Conservation (phyloP, 441 rosid species). For the Macaranga tanarius region DNA sequence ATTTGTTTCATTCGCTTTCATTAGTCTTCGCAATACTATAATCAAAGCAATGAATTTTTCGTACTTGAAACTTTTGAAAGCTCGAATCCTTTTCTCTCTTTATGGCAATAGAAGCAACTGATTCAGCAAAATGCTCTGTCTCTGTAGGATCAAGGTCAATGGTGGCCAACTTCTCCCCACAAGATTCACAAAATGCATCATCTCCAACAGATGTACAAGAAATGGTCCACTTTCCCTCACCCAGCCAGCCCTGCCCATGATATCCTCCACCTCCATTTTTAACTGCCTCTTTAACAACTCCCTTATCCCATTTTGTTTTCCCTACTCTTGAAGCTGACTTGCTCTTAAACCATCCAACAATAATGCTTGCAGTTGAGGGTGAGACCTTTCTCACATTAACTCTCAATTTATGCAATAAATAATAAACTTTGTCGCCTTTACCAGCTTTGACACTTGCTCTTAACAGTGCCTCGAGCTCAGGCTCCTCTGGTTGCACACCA, state of each 20-base stretch:
- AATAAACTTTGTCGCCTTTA: constrained; percentile 58
- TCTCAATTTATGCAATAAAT: constrained; percentile 60
- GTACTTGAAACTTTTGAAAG: constrained; percentile 68
- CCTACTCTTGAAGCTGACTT: constrained; percentile 52
- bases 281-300: constrained; percentile 38
- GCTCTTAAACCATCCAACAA: constrained; percentile 56
- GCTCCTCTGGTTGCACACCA: constrained; percentile 62
- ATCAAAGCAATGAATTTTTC: constrained; percentile 19
- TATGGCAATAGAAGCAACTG: constrained; percentile 60
- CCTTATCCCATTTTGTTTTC: constrained; percentile 42
- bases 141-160: constrained; percentile 63
- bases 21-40: constrained; percentile 7
- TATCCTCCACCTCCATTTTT: constrained; percentile 66
- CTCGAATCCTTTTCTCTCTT: constrained; percentile 53
- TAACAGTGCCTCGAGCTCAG: constrained; percentile 59
- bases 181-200: constrained; percentile 54
- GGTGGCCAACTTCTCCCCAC: constrained; percentile 56
- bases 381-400: constrained; percentile 47
- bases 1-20: constrained; percentile 12
- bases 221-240: constrained; percentile 58
- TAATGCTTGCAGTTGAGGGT: constrained; percentile 43
- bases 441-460: constrained; percentile 46
- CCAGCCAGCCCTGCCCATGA: constrained; percentile 75
- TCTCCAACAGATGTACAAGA: constrained; percentile 38
- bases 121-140: constrained; percentile 58